phyloP scores from a whole-genome alignment of 768 basidiomycete genomes.

The Trametes punicea region DNA sequence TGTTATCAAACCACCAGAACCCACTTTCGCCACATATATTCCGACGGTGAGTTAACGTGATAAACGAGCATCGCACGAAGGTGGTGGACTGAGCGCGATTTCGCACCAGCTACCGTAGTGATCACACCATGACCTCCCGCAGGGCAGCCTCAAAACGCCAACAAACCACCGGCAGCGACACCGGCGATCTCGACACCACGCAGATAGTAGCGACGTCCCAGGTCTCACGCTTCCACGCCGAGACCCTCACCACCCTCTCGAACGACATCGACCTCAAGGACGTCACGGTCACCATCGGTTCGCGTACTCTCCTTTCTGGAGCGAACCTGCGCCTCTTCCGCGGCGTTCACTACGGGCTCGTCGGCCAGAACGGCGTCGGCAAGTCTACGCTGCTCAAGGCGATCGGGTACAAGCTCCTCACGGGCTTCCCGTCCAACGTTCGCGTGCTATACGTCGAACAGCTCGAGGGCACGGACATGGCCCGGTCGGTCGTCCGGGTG shows the following conservation, averaged over 20 bases:
- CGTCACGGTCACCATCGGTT: slow-evolving; percentile 10
- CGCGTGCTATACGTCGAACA: slow-evolving; percentile 95
- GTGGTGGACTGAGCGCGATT: not conserved
- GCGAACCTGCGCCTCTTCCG: slow-evolving; percentile 19
- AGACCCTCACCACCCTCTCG: slow-evolving; percentile 16
- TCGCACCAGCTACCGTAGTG: not conserved
- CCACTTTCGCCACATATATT: too few relatives aligned
- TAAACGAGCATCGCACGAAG: too few relatives aligned
- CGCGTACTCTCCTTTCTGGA: slow-evolving; percentile 10
- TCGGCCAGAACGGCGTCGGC: slow-evolving; percentile 93
- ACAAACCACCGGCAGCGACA: not conserved
- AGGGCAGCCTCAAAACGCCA: not conserved
- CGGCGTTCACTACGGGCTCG: slow-evolving; percentile 38
- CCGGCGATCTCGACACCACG: not conserved
- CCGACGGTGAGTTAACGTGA: too few relatives aligned
- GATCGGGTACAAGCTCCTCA: slow-evolving; percentile 61
- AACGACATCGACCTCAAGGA: slow-evolving; percentile 21
- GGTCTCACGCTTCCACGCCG: slow-evolving; percentile 19
- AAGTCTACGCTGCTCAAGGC: slow-evolving; percentile 79
- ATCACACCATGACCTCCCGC: not conserved
- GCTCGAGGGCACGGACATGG: slow-evolving; percentile 44
- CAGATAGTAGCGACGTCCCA: slow-evolving; percentile 16
- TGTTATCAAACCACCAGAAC: too few relatives aligned
- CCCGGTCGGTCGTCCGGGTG: slow-evolving; percentile 6
- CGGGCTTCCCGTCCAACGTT: slow-evolving; percentile 83